Base-by-base conservation (phyloP, 75 land plant genomes). In the Pseudotsuga menziesii region DNA sequence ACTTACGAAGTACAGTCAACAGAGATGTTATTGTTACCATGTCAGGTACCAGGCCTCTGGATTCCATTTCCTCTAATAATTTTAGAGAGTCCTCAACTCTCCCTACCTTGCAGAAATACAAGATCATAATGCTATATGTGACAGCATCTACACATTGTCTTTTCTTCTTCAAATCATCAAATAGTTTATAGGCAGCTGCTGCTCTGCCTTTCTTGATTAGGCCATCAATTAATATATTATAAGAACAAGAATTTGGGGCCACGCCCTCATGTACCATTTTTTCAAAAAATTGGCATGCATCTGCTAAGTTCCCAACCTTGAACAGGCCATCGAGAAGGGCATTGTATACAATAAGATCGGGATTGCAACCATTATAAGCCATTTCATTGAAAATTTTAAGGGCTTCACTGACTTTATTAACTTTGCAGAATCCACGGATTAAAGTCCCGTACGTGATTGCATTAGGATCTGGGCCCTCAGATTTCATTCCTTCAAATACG, bases 191-290 rank as follows among this genome's bases (percentile, higher is more conserved):
- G 54, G 77, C 95, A 27, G 88, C 95, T 15, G 48, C 89, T 32
- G 83, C 75, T 56, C 87, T 80, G 20, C 88, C 89, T 76, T 87
- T 88, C 71, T 74, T 88, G 35, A 88, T 86, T 78, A 92, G 77
- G 0, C 95, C 95, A 83, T 90, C 88, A 61, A 92, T 90, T 76
- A 92, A 36, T 44, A 90, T 83, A 74, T 92, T 92, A 74, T 86
- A 83, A 16, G 92, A 83, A 78, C 87, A 90, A 67, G 76, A 74
- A 3, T 84, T 79, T 7, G 90, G 82, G 57, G 83, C 74, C 7
- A 90, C 76, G 2, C 87, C 86, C 27, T 90, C 90, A 32, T 84
- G 81, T 54, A 83, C 82, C 90, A 88, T 90, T 60, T 82, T 84
- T 56, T 88, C 90, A 67, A 88, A 88, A 56, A 90, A 23, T 70